Evolutionary conservation across 179 eudicot species (phyloP), one percentile per base, ranked within the genome.

Genomic region (Actinidia arguta): DNA sequence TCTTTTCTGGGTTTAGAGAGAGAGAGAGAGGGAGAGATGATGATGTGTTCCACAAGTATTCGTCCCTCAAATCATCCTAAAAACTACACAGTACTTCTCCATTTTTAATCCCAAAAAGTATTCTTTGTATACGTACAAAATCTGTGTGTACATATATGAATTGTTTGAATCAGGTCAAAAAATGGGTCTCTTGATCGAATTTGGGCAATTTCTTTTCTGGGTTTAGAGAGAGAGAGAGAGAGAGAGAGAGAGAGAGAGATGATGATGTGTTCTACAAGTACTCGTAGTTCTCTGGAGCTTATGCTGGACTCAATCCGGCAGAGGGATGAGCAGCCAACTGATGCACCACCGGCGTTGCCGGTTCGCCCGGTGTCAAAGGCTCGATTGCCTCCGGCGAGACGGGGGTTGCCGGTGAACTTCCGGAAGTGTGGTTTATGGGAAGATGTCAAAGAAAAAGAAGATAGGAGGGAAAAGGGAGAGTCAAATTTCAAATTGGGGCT

Each of bases 271-370:
- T 79, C 85, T 0, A 85, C 88, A 88, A 42, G 74, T n/a, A 82
- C 85, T 70, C 82, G 85, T n/a, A 89, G 91, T 83, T 85, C 91
- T 6, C 75, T 89, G 83, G 92, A 89, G 82, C 86, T 85, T 50
- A 89, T 89, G 92, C 85, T 89, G 58, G 89, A 89, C 24, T 51
- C 78, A 11, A 72, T 89, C 73, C 83, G 31, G 85, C 82, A 61
- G 46, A 83, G 64, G 61, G 90, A 89, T 1, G 81, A 88, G 71
- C 80, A 84, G 70, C 76, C 78, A 4, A 67, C 36, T 71, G 85
- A 86, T 74, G 64, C 75, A 31, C 89, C 89, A 4, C 88, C 89
- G 73, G 86, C 89, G 63, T 59, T 89, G 78, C 92, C 92, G 10
- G 50, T 59, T 64, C 87, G 92, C 20, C 89, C 87, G 20, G 77